Percentiles rank a stretch among this genome's conserved stretches.
Conservation (phyloP, 2,329 filamentous ascomycete genomes). For the Akanthomyces muscarius region DNA sequence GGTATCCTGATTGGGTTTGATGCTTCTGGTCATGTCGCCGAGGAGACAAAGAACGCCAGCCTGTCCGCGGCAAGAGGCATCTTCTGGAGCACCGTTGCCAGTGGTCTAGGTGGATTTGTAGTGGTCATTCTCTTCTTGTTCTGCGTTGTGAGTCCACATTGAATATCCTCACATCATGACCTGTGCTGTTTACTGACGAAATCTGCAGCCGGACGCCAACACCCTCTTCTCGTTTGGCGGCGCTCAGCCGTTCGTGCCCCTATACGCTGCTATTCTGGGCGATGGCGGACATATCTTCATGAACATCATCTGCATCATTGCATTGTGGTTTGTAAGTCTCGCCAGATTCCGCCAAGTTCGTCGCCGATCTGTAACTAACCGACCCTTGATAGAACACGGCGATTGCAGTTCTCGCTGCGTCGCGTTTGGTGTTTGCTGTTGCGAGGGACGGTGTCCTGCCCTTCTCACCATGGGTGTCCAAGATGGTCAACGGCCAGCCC, state of each 20-base stretch:
- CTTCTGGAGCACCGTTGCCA: constrained; percentile 56
- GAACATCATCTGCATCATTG: constrained; percentile 53
- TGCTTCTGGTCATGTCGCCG: constrained; percentile 56
- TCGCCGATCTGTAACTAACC: not conserved
- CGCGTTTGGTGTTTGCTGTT: constrained; percentile 59
- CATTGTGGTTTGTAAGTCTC: constrained; percentile 46
- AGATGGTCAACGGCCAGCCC: constrained; percentile 52
- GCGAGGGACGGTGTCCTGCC: constrained; percentile 58
- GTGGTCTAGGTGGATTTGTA: constrained; percentile 51
- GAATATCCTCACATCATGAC: no score
- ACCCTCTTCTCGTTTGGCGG: constrained; percentile 50
- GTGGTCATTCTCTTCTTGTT: constrained; percentile 58
- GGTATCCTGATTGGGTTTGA: constrained; percentile 59
- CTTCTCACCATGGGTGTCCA: constrained; percentile 54
- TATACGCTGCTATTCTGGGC: constrained; percentile 55
- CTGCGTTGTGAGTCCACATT: constrained; percentile 41
- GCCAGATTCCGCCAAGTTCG: not conserved
- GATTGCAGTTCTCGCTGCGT: constrained; percentile 55
- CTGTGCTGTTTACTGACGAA: not conserved
- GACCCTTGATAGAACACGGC: constrained; percentile 46
- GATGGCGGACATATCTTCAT: constrained; percentile 56
- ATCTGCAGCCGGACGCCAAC: constrained; percentile 45
- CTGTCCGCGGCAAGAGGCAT: constrained; percentile 54
- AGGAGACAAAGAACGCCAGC: constrained; percentile 57
- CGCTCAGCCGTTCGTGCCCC: constrained; percentile 54